Evolutionary conservation across 2,329 filamentous ascomycete genomes (phyloP), one percentile per base, ranked within the genome.

Genomic region (Diaporthe nobilis): DNA sequence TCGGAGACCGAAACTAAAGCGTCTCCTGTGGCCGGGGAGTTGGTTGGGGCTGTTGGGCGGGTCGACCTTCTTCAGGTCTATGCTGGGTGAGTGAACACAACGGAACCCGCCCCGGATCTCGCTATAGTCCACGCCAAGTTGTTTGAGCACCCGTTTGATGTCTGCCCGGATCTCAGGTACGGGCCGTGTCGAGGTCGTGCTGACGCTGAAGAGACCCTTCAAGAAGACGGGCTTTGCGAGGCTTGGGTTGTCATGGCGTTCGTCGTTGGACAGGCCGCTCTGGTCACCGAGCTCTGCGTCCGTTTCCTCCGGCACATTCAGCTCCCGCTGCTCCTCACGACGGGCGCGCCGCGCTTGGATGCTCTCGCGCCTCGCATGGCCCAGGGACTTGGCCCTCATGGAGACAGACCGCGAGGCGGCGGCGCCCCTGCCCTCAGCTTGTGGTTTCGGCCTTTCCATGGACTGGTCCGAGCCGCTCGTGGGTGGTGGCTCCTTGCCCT

Each of bases 131-230:
- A 98, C 95, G 22, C 94, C 94, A 22, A 98, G 90, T 82, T 96
- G 93, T 79, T 92, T 93, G 71, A 99, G 86, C 3, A 98, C 97
- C 68, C 96, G 91, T 81, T 97, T 97, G 79, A 99, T 94, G 82
- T 99, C 97, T 9, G 92, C 88, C 53, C 96, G 92, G 77, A 99
- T 99, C 76, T 95, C 92, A 1, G 92, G 88, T 15, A 98, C 91
- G 1, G 96, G 95, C 82, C 97, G 98, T 81, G 93, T 97, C 75
- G 95, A 98, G 9, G 97, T 99, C 0, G 97, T 99, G 5, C 95
- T 97, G 72, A 98, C 97, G 81, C 96, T 98, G 86, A 99, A 98
- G 25, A 99, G 89, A 6, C 97, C 97, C 85, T 98, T 99, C 75
- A 99, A 90, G 83, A 94, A 98, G 4, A 98, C 97, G 0, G 97